Evolutionary conservation across 306 rosid genomes (phyloP), one percentile per base, ranked within the genome.

Genomic region (Acmispon strigosus): DNA sequence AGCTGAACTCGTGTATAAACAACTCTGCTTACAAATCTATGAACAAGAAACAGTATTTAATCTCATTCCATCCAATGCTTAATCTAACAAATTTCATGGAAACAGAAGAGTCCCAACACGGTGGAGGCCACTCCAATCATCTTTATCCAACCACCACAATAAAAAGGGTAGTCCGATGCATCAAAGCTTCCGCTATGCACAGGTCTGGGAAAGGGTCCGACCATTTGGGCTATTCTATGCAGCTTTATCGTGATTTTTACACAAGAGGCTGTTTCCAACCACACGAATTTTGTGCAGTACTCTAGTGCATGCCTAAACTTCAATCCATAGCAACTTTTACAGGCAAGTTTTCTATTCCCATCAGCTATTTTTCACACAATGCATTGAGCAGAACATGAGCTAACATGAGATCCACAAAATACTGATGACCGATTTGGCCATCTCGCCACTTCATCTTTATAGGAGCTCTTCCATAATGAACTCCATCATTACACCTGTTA

Each of bases 391-490:
- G 76, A 64, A 90, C 84, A 82, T 92, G 98, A 86, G 82, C 88
- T 74, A 92, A 78, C 96, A 92, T 89, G 61, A 92, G 85, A 83
- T 92, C 96, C 5, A 90, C 90, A 72, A 92, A 92, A 74, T 92
- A 92, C 20, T 90, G 92, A 83, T 92, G 98, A 73, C 98, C 98
- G 13, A 90, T 86, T 47, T 80, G 55, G 14, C 96, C 96, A 59
- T 92, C 96, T 43, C 92, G 82, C 98, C 98, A 92, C 84, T 73
- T 86, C 79, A 82, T 74, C 76, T 88, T 90, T 0, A 75, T 77
- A 1, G 98, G 98, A 70, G 87, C 87, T 5, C 96, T 84, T 43
- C 98, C 96, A 24, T 92, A 92, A 66, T 92, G 98, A 78, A 92
- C 96, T 3, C 98, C 98, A 49, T 92, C 98, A 0, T 81, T 90